Base-by-base conservation (phyloP, 2,329 filamentous ascomycete genomes). In the Penicillium freii region DNA sequence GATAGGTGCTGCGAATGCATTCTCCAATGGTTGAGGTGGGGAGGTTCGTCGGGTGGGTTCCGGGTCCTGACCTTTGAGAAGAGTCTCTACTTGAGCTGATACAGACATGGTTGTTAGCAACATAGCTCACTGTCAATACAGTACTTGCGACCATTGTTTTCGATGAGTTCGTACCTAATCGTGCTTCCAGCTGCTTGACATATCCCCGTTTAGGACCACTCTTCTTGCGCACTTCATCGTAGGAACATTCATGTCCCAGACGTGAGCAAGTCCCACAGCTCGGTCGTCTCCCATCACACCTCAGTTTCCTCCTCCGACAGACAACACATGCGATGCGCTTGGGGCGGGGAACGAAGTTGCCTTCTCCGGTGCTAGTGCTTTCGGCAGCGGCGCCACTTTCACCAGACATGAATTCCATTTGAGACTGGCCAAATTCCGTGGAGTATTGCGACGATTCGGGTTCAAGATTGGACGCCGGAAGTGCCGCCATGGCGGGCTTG, bases 301-400 rank as follows among this genome's bases (percentile, higher is more conserved):
- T 89, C 65, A 97, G 80, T 78, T 97, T 97, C 71, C 93, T 84
- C 77, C 92, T 94, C 68, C 93, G 84, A 73, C 94, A 99, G 61
- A 97, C 87, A 71, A 96, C 90, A 74, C 94, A 99, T 38, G 94
- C 94, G 68, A 97, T 89, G 65, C 93, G 86, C 81, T 97, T 97
- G n/a, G 88, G 87, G 69, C 90, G 90, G 49, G 89, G 87, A 23
- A 91, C 81, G 62, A 87, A 86, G 65, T 83, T 82, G 60, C 76
- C 69, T 56, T 74, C 73, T 59, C 80, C 78, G 58, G 78, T 77
- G 55, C 58, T 59, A 27, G 39, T 36, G 71, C 66, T 75, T 54
- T 72, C 70, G 47, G 75, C 66, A 67, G 69, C 57, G 53, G 67
- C 50, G 45, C 46, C 56, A 39, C 53, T 54, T 7, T 66, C 64